Percentiles rank a stretch among this genome's conserved stretches.
Evolutionary conservation across 1,284 basidiomycete species (phyloP).

Genomic region (Melampsora larici-populina): DNA sequence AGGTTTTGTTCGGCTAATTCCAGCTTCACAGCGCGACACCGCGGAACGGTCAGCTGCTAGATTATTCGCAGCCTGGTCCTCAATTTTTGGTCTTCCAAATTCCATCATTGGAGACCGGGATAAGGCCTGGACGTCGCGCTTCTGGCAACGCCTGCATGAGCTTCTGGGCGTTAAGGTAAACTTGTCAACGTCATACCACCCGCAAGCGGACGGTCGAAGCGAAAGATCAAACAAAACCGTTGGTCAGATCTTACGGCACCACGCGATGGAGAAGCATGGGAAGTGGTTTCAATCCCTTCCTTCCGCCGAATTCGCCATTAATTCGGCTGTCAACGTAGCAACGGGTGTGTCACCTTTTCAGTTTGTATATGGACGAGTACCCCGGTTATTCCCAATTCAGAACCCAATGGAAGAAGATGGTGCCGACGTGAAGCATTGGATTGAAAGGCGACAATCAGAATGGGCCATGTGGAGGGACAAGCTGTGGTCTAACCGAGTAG

Average conservation of each 20-base stretch:
- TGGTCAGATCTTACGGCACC: no score
- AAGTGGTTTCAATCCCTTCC: no score
- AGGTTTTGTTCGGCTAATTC: neutral
- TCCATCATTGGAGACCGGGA: constrained; percentile 57
- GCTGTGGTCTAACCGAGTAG: neutral
- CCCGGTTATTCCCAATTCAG: neutral
- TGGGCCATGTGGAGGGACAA: neutral
- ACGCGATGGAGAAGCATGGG: no score
- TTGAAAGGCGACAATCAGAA: neutral
- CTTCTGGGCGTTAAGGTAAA: constrained; percentile 45
- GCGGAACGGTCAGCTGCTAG: no score
- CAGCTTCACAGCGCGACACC: constrained; percentile 40
- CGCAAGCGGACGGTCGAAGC: constrained; percentile 49
- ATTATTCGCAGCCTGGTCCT: no score
- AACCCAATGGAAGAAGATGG: neutral
- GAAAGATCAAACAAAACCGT: constrained; percentile 53
- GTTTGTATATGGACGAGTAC: constrained; percentile 29
- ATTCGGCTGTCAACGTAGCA: no score
- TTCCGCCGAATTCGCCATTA: no score
- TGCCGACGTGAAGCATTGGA: neutral
- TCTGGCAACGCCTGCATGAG: constrained; percentile 54
- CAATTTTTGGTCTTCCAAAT: no score
- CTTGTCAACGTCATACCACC: constrained; percentile 48
- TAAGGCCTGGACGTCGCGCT: constrained; percentile 55
- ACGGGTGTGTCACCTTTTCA: no score